Evolutionary conservation across 495 filamentous ascomycete species (phyloP), one percentile per base, ranked within the genome.

Genomic region (Geoglossum glabrum): DNA sequence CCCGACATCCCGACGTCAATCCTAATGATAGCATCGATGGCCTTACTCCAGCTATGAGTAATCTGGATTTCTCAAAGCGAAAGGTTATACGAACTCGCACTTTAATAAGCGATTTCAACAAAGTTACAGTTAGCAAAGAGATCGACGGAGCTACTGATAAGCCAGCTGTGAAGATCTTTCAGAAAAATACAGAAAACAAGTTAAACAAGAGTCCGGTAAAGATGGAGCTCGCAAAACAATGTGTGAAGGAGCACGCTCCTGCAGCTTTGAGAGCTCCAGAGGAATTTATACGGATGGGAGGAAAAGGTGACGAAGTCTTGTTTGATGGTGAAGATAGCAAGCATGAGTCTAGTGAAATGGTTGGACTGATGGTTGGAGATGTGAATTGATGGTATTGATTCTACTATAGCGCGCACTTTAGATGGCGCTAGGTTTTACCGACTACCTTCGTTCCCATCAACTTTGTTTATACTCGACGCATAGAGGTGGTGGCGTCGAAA

Each of bases 1-100:
- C 28, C 26, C 70, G 71, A 33, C 67, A 65, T 8, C 19, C 49
- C 30, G 23, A 21, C 5, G 60, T 80, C 28, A 76, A 74, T 54
- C 71, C 78, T 6, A 79, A 77, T 45, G 93, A 97, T 66, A 95
- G 89, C 68, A 95, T 87, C n/a, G 90, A 93, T 62, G 87, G 88
- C 28, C 75, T 99, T 19, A 87, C 90, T 0, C 85, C 84, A 19
- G 86, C 85, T 15, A 74, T 98, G 61, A 81, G 77, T 25, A 77
- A 80, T 31, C 75, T 98, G 25, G 90, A 90, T 61, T 89, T 98
- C 69, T 81, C 80, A 13, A 84, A 84, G 62, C 80, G 90, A 56
- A 92, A 89, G 64, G 69, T 85, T 0, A 69, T 74, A 25, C 78
- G 92, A 4, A 86, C 97, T 68, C 81, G 92, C 19, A 98, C 92